Percentiles rank a stretch among this genome's conserved stretches.
phyloP scores from a whole-genome alignment of 2,329 filamentous ascomycete species.

The Fusarium brachygibbosum region DNA sequence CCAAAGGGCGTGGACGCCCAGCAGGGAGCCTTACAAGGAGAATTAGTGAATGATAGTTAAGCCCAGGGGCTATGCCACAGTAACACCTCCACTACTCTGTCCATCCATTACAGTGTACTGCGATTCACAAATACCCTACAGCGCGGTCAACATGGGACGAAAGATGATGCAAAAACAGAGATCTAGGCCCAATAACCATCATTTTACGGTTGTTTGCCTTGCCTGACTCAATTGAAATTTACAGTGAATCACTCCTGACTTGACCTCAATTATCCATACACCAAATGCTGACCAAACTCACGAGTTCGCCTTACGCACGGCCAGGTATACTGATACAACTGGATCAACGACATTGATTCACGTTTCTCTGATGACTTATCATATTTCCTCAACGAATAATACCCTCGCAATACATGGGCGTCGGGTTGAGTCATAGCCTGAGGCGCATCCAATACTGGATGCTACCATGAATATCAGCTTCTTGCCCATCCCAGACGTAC shows the following conservation, averaged over 20 bases:
- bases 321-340: not conserved
- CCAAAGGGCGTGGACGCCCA: not conserved
- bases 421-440: not conserved
- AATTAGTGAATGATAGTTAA: not conserved
- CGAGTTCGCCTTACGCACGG: not conserved
- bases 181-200: not conserved
- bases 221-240: not conserved
- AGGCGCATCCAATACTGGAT: not conserved
- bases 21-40: not conserved
- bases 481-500: not conserved
- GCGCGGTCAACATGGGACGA: not conserved
- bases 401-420: not conserved
- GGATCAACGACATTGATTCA: not conserved
- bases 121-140: not conserved
- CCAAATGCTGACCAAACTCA: not conserved
- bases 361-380: not conserved
- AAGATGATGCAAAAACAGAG: not conserved
- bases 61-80: not conserved
- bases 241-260: not conserved
- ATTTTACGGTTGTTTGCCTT: not conserved
- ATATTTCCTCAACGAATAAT: not conserved
- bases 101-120: not conserved
- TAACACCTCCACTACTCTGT: not conserved
- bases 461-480: not conserved
- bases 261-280: not conserved